Percentiles rank a stretch among this genome's conserved stretches.
phyloP scores from a whole-genome alignment of 2,329 filamentous ascomycete species.

The Waltergamsia citrina region DNA sequence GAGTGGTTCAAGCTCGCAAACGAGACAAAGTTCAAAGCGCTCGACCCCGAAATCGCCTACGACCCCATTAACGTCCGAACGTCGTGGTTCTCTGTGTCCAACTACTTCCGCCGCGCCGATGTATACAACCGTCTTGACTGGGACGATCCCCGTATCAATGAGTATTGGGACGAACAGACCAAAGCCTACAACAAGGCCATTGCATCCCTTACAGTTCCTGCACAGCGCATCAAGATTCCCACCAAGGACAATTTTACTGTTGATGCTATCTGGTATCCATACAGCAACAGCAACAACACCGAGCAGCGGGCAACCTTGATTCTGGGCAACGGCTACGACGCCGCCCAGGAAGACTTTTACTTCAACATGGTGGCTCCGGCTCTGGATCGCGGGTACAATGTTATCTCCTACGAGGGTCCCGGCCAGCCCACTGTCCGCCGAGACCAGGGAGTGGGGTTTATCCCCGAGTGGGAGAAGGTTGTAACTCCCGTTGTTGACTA shows the following conservation, averaged over 20 bases:
- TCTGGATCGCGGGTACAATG: slow-evolving; percentile 28
- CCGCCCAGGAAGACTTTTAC: slow-evolving; percentile 26
- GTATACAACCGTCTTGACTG: slow-evolving; percentile 30
- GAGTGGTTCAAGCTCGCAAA: slow-evolving; percentile 7
- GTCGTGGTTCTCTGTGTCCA: slow-evolving; percentile 17
- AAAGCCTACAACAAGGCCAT: slow-evolving; percentile 27
- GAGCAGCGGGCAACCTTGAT: slow-evolving; percentile 20
- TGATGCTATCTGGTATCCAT: slow-evolving; percentile 16
- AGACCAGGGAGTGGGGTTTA: slow-evolving; percentile 29
- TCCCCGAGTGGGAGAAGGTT: slow-evolving; percentile 30
- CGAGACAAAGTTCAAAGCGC: slow-evolving; percentile 5
- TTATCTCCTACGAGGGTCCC: slow-evolving; percentile 34
- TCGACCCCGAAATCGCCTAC: slow-evolving; percentile 1
- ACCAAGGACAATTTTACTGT: slow-evolving; percentile 16
- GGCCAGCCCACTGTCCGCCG: slow-evolving; percentile 31
- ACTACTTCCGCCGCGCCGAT: slow-evolving; percentile 30
- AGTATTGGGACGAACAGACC: slow-evolving; percentile 23
- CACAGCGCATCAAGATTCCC: slow-evolving; percentile 21
- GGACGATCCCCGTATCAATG: slow-evolving; percentile 27
- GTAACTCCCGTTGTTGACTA: slow-evolving; percentile 30
- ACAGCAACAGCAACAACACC: slow-evolving; percentile 3
- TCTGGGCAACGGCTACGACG: slow-evolving; percentile 26
- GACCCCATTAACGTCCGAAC: slow-evolving; percentile 5
- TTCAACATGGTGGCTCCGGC: slow-evolving; percentile 18
- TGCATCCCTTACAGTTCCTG: slow-evolving; percentile 21